Conservation (phyloP, 306 rosid species). For the Corylus avellana region DNA sequence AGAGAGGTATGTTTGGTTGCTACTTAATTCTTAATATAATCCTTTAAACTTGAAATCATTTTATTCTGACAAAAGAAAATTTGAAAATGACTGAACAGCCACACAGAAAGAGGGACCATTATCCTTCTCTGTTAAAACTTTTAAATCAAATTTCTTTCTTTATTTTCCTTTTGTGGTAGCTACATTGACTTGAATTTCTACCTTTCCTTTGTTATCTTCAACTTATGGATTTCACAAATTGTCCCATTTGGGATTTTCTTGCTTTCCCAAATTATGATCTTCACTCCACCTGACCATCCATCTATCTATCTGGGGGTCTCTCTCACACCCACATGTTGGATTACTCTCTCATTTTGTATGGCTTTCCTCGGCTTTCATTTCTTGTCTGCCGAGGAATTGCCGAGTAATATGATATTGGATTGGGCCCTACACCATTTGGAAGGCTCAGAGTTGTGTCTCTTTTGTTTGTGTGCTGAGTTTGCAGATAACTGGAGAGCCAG, state of each 20-base stretch:
- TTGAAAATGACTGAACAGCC: slow-evolving; percentile 46
- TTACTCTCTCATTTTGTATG: background rate
- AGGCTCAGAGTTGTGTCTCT: background rate
- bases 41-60: slow-evolving; percentile 32
- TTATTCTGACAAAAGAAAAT: slow-evolving; percentile 14
- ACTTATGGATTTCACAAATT: slow-evolving; percentile 18
- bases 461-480: background rate
- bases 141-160: no score
- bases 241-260: slow-evolving; percentile 13
- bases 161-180: slow-evolving; percentile 26
- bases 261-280: slow-evolving; percentile 15
- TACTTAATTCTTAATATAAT: background rate
- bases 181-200: slow-evolving; percentile 32
- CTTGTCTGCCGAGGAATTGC: slow-evolving; percentile 16
- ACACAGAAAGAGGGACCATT: slow-evolving; percentile 32
- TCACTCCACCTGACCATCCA: slow-evolving; percentile 40
- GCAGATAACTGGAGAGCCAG: slow-evolving; percentile 96
- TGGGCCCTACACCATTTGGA: slow-evolving; percentile 29
- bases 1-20: slow-evolving; percentile 78
- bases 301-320: no score
- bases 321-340: slow-evolving; percentile 6
- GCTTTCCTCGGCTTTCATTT: slow-evolving; percentile 12
- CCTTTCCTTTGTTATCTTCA: slow-evolving; percentile 73
- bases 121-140: slow-evolving; percentile 21
- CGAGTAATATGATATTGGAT: slow-evolving; percentile 21